These are phyloP conservation scores for Epichloe brachyelytri DNA, from an alignment of 2,329 filamentous ascomycete genomes.

Conservation along the genomic window DNA sequence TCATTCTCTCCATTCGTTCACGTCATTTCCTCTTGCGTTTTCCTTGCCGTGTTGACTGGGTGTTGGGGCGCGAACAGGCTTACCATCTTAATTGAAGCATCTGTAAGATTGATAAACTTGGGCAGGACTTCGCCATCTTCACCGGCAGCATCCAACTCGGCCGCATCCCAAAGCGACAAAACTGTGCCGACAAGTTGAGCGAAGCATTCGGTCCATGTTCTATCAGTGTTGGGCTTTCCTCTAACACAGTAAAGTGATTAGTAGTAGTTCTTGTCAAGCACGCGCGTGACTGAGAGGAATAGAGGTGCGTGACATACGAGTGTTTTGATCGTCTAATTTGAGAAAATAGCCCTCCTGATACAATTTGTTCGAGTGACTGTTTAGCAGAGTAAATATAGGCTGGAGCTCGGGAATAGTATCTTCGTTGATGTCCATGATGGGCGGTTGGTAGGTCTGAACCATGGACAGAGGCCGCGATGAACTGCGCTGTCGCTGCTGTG, in stretches of 20 bases:
- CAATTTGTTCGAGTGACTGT: constrained; percentile 89
- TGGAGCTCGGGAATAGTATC: constrained; percentile 87
- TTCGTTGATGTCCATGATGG: constrained; percentile 69
- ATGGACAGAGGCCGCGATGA: constrained; percentile 69
- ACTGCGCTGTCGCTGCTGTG: constrained; percentile 31
- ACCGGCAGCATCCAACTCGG: constrained; percentile 76
- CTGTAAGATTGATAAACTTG: constrained; percentile 91
- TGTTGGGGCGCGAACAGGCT: constrained; percentile 7
- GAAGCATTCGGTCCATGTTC: constrained; percentile 94
- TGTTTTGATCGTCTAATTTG: constrained; percentile 90
- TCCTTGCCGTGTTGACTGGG: neutral
- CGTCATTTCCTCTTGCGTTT: neutral
- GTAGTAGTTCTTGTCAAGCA: neutral
- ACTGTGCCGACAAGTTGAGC: constrained; percentile 93
- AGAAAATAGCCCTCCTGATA: constrained; percentile 98
- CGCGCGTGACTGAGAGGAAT: neutral
- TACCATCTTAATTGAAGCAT: constrained; percentile 98
- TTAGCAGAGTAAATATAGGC: constrained; percentile 87
- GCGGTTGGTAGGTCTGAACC: constrained; percentile 73
- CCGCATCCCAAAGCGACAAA: constrained; percentile 88
- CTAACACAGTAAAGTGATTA: constrained; percentile 29
- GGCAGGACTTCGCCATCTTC: constrained; percentile 75
- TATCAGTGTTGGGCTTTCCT: constrained; percentile 71
- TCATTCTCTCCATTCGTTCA: neutral
- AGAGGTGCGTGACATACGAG: constrained; percentile 45